phyloP scores from a whole-genome alignment of 805 yeast species.

The Saturnispora quitensis region DNA sequence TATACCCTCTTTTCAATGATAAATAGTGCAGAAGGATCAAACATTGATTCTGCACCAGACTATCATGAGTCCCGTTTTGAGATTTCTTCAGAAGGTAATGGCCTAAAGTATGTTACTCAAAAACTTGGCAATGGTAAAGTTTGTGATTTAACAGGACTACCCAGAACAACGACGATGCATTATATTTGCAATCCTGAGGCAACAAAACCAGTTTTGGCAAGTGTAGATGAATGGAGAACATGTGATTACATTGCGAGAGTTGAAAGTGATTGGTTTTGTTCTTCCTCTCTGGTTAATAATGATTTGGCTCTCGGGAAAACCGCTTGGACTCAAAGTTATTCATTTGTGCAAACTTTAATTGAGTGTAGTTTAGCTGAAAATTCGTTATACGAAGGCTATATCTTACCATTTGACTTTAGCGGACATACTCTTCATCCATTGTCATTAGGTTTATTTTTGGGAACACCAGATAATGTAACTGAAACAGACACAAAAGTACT shows the following conservation, averaged over 20 bases:
- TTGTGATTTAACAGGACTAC: constrained; percentile 28
- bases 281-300: neutral
- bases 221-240: constrained; percentile 24
- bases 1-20: neutral
- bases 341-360: constrained; percentile 3
- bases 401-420: constrained; percentile 1
- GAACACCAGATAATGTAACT: neutral
- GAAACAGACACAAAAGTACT: neutral
- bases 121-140: constrained; percentile 22
- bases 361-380: constrained; percentile 3
- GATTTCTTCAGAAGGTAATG: constrained; percentile 17
- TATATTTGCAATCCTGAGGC: constrained; percentile 22
- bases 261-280: constrained; percentile 14
- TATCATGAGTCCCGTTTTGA: constrained; percentile 19
- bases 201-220: constrained; percentile 14
- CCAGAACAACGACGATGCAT: constrained; percentile 20
- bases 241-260: constrained; percentile 21
- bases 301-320: neutral
- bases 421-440: constrained; percentile 5
- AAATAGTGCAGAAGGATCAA: neutral
- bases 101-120: constrained; percentile 24
- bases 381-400: neutral
- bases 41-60: neutral
- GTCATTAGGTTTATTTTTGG: constrained; percentile 7
- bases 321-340: neutral